A percentile compares a stretch with the other conserved stretches of the same genome.
Evolutionary conservation across 345 rosid species (phyloP).

Genomic region (Gossypium raimondii): DNA sequence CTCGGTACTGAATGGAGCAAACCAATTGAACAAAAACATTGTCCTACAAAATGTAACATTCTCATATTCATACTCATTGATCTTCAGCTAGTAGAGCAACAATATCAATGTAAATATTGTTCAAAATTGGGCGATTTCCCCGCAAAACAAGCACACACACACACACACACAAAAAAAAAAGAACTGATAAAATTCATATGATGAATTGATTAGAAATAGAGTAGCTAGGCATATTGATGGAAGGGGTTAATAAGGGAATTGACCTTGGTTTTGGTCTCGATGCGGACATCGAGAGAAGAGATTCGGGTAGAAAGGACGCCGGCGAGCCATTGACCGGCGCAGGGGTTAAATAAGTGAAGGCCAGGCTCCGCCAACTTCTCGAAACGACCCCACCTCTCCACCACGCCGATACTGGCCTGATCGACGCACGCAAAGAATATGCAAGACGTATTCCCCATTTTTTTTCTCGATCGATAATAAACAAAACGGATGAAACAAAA

Average conservation of each 20-base stretch:
- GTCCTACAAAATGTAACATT: conserved; percentile 41
- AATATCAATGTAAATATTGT: neutral
- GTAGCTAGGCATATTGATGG: neutral
- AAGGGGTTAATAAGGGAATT: neutral
- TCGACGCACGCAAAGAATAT: conserved; percentile 59
- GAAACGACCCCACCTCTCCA: conserved; percentile 95
- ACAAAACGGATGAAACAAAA: neutral
- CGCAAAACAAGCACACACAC: neutral
- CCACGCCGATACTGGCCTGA: conserved; percentile 80
- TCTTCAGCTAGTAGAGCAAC: neutral
- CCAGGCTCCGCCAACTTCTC: conserved; percentile 85
- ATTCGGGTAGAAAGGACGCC: conserved; percentile 92
- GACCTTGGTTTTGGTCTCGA: conserved; percentile 98
- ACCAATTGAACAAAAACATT: conserved; percentile 94
- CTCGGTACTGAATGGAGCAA: conserved; percentile 90
- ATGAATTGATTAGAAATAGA: neutral
- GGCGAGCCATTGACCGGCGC: conserved; percentile 67
- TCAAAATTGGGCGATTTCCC: neutral
- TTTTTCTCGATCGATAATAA: neutral
- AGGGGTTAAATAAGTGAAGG: conserved; percentile 67
- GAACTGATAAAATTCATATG: neutral
- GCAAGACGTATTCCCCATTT: conserved; percentile 68
- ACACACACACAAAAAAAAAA: neutral
- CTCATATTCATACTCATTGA: neutral
- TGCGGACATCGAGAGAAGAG: conserved; percentile 79